Percentiles rank a stretch among this genome's conserved stretches.
Evolutionary conservation across 345 rosid genomes (phyloP).

Genomic region (Sapria himalayana): DNA sequence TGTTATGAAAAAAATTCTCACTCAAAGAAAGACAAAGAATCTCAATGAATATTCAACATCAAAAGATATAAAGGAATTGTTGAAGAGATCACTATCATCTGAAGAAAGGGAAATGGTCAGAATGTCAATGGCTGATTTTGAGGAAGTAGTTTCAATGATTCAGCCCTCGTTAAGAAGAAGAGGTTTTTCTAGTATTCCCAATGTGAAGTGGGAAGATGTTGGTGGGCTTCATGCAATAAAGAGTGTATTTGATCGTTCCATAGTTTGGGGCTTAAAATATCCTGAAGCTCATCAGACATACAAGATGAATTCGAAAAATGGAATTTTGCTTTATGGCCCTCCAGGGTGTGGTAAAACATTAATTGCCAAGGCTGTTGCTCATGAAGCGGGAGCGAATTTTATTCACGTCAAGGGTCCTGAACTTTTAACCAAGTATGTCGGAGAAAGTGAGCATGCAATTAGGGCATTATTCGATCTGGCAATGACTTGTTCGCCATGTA

Average conservation of each 20-base stretch:
- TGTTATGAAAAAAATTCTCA: slow-evolving; percentile 43
- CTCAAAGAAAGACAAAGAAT: slow-evolving; percentile 30
- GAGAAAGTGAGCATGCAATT: slow-evolving; percentile 90
- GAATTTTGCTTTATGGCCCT: slow-evolving; percentile 91
- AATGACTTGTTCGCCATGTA: slow-evolving; percentile 69
- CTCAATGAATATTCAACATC: slow-evolving; percentile 14
- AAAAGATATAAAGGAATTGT: slow-evolving; percentile 36
- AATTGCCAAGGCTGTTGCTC: slow-evolving; percentile 92
- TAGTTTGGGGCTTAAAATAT: slow-evolving; percentile 47
- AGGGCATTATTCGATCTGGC: slow-evolving; percentile 67
- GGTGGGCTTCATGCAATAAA: slow-evolving; percentile 71
- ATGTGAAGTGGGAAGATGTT: slow-evolving; percentile 84
- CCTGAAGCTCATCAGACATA: slow-evolving; percentile 66
- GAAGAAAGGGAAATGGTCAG: slow-evolving; percentile 55
- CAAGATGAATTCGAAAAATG: slow-evolving; percentile 55
- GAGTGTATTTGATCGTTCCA: slow-evolving; percentile 43
- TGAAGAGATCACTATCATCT: slow-evolving; percentile 55
- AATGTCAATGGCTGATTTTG: slow-evolving; percentile 65
- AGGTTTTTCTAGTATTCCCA: slow-evolving; percentile 70
- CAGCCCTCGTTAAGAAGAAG: slow-evolving; percentile 77
- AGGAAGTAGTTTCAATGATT: slow-evolving; percentile 56
- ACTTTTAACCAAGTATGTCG: slow-evolving; percentile 75
- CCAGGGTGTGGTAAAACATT: slow-evolving; percentile 98
- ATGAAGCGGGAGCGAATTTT: slow-evolving; percentile 94
- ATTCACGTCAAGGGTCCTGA: slow-evolving; percentile 95